phyloP scores from a whole-genome alignment of 2,329 filamentous ascomycete genomes.

The Paraconiothyrium brasiliense region DNA sequence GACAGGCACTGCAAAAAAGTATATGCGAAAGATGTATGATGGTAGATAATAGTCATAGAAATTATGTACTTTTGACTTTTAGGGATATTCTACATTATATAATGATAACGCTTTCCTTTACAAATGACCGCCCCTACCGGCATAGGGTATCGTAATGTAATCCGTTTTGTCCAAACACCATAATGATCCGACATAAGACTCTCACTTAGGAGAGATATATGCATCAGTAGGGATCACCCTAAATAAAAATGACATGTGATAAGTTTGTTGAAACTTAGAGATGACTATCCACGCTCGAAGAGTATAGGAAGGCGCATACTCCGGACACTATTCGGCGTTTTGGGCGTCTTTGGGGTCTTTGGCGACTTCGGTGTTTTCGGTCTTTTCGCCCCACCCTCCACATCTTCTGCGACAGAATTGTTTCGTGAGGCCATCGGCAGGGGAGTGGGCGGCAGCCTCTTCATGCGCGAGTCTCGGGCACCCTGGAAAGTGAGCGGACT shows the following conservation, averaged over 20 bases:
- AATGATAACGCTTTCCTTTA: neutral
- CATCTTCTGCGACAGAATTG: slow-evolving; percentile 7
- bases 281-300: slow-evolving; percentile 9
- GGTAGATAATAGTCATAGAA: neutral
- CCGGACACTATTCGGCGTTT: slow-evolving; percentile 25
- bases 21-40: neutral
- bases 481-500: slow-evolving; percentile 16
- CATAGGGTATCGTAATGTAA: neutral
- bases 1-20: neutral
- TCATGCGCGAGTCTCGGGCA: slow-evolving; percentile 29
- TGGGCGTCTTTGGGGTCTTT: slow-evolving; percentile 23
- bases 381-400: neutral
- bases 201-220: neutral
- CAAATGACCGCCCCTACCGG: neutral
- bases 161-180: neutral
- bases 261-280: neutral
- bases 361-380: slow-evolving; percentile 13
- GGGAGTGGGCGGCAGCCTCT: slow-evolving; percentile 31
- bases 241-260: neutral
- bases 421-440: slow-evolving; percentile 21
- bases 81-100: neutral
- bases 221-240: neutral
- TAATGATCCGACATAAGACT: neutral
- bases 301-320: slow-evolving; percentile 35
- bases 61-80: neutral